Percentiles rank a stretch among this genome's conserved stretches.
phyloP scores from a whole-genome alignment of 2,329 filamentous ascomycete genomes.

The Calonectria montana region DNA sequence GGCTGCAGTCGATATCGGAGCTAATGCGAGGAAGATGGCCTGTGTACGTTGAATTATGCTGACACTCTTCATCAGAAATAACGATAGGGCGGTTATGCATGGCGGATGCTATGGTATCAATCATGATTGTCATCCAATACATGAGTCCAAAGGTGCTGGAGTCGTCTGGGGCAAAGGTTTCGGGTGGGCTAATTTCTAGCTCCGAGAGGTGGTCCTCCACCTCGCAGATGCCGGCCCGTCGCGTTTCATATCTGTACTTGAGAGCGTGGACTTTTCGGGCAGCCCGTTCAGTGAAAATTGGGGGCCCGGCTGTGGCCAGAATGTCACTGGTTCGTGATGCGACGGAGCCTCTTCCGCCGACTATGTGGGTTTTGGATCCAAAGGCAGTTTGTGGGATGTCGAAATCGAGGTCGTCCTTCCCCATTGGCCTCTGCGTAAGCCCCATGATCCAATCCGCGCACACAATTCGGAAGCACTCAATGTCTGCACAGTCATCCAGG shows the following conservation, averaged over 20 bases:
- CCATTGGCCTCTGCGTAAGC: constrained; percentile 49
- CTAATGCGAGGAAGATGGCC: constrained; percentile 28
- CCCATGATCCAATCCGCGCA: constrained; percentile 55
- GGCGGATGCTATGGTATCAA: constrained; percentile 66
- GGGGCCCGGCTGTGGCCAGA: constrained; percentile 40
- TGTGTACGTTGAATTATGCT: constrained; percentile 45
- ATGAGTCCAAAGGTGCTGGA: constrained; percentile 62
- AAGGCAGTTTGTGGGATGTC: constrained; percentile 27
- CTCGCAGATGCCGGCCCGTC: constrained; percentile 14
- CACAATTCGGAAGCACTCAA: constrained; percentile 53
- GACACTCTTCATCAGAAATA: constrained; percentile 53
- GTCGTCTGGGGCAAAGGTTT: constrained; percentile 44
- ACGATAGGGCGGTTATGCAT: constrained; percentile 56
- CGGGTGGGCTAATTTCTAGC: constrained; percentile 2
- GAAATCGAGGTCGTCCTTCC: constrained; percentile 33
- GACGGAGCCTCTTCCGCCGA: constrained; percentile 32
- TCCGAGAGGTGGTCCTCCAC: neutral
- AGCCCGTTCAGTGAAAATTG: constrained; percentile 48
- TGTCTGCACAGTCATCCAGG: constrained; percentile 48
- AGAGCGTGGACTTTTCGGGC: constrained; percentile 51
- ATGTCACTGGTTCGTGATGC: constrained; percentile 45
- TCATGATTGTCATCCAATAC: constrained; percentile 71
- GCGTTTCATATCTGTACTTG: constrained; percentile 47
- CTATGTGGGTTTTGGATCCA: constrained; percentile 28
- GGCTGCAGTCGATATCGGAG: constrained; percentile 26